Evolutionary conservation across 2,329 filamentous ascomycete genomes (phyloP).

Genomic region (Berkeleyomyces basicola): DNA sequence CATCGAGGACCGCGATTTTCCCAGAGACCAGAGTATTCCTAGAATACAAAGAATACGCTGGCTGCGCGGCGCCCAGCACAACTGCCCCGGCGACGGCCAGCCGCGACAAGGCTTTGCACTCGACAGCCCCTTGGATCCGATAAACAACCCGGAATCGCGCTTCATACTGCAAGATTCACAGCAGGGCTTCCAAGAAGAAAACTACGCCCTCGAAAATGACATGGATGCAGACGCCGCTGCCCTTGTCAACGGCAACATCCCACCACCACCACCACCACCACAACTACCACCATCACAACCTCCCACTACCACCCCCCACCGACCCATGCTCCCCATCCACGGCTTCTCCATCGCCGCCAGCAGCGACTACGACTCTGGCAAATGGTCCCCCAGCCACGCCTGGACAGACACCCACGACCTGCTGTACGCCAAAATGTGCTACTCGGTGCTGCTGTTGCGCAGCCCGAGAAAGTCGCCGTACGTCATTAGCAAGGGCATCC

Average conservation of each 20-base stretch:
- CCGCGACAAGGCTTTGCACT: neutral
- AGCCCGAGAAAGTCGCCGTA: conserved; percentile 42
- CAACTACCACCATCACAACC: neutral
- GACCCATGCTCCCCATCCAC: conserved; percentile 16
- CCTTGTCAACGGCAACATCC: conserved; percentile 8
- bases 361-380: conserved; percentile 32
- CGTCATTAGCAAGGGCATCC: conserved; percentile 38
- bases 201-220: conserved; percentile 11
- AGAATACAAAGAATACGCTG: conserved; percentile 37
- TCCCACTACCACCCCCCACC: neutral
- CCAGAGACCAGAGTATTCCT: conserved; percentile 44
- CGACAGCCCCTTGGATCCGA: neutral
- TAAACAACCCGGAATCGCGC: neutral
- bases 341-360: conserved; percentile 24
- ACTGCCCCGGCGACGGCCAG: conserved; percentile 17
- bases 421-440: conserved; percentile 43
- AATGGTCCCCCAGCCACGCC: conserved; percentile 38
- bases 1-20: conserved; percentile 52
- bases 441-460: conserved; percentile 39
- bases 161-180: conserved; percentile 10
- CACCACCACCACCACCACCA: conserved; percentile 16
- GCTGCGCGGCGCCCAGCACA: conserved; percentile 25
- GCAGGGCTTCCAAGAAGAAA: conserved; percentile 15
- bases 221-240: neutral
- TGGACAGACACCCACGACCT: conserved; percentile 41